phyloP scores from a whole-genome alignment of 805 yeast genomes.

The Myxozyma sirexii region DNA sequence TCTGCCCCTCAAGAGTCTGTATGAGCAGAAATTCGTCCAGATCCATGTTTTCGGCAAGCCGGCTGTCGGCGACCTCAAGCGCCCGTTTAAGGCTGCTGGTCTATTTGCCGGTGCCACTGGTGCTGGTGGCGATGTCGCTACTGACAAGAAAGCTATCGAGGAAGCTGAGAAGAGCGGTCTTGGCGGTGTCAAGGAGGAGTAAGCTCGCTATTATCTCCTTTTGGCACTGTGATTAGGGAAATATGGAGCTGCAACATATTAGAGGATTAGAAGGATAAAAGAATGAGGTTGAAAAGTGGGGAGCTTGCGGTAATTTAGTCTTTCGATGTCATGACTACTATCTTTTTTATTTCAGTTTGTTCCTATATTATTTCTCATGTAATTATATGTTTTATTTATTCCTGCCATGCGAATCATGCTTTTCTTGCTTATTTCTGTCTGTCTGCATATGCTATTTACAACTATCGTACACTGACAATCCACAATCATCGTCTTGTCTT shows the following conservation, averaged over 20 bases:
- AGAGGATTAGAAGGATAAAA: neutral
- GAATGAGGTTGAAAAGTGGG: neutral
- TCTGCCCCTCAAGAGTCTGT: constrained; percentile 84
- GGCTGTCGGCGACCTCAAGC: constrained; percentile 86
- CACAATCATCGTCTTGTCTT: too few relatives aligned
- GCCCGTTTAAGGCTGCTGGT: constrained; percentile 92
- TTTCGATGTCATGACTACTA: neutral
- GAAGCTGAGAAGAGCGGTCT: constrained; percentile 82
- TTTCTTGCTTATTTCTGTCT: neutral
- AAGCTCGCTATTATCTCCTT: constrained; percentile 35
- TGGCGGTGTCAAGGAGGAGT: constrained; percentile 83
- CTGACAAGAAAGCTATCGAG: constrained; percentile 85
- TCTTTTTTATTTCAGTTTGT: neutral
- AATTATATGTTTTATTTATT: neutral
- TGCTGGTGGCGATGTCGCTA: constrained; percentile 55
- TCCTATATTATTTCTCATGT: neutral
- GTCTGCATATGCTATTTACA: neutral
- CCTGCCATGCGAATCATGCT: neutral
- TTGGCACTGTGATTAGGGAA: neutral
- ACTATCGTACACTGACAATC: neutral
- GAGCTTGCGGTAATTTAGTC: neutral
- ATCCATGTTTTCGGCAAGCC: constrained; percentile 83
- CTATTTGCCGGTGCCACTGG: constrained; percentile 58
- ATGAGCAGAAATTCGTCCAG: constrained; percentile 87
- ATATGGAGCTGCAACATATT: neutral